Percentiles rank a stretch among this genome's conserved stretches.
These are phyloP conservation scores for Artemisia argyi DNA, from an alignment of 129 eudicot species.

Conservation along the genomic window DNA sequence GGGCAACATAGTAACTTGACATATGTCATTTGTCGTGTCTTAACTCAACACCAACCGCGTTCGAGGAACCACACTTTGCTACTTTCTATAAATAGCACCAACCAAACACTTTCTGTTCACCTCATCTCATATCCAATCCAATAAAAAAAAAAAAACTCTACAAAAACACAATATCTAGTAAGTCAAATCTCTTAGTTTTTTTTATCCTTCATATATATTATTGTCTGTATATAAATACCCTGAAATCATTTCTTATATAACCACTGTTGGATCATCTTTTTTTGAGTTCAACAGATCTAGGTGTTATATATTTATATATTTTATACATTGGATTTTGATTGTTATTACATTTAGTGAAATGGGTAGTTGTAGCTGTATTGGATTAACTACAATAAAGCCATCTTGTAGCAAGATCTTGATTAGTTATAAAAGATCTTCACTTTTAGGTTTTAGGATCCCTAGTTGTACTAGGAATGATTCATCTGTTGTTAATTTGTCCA, in stretches of 20 bases:
- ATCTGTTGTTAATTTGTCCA: constrained; percentile 47
- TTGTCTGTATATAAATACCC: constrained; percentile 15
- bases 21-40: neutral
- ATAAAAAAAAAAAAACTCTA: neutral
- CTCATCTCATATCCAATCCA: neutral
- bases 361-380: constrained; percentile 60
- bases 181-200: neutral
- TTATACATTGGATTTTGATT: too few relatives aligned
- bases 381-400: constrained; percentile 60
- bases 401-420: constrained; percentile 55
- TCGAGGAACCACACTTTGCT: neutral
- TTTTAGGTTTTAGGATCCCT: constrained; percentile 49
- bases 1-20: too few relatives aligned
- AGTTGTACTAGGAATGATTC: constrained; percentile 33
- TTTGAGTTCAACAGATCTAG: constrained; percentile 11
- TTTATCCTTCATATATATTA: neutral
- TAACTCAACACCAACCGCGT: neutral
- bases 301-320: too few relatives aligned
- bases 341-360: constrained; percentile 18
- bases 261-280: constrained; percentile 39
- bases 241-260: constrained; percentile 13
- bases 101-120: neutral
- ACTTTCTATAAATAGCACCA: neutral
- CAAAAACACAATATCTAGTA: neutral
- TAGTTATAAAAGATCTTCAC: constrained; percentile 46